These are phyloP conservation scores for Myrmaecium sp. DNA, from an alignment of 2,329 filamentous ascomycete genomes.

Conservation along the genomic window DNA sequence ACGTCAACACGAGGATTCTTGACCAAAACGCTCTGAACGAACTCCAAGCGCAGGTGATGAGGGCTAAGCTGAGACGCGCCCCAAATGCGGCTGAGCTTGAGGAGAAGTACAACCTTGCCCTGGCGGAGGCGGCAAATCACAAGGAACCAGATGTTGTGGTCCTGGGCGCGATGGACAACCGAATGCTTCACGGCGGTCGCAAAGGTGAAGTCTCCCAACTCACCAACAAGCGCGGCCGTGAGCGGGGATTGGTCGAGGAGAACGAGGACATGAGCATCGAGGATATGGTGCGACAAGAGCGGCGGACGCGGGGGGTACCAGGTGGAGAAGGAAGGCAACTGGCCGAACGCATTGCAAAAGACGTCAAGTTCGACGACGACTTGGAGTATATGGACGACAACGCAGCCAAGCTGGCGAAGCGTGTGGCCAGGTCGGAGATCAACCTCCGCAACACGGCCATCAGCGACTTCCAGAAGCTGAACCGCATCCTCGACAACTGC, in stretches of 20 bases:
- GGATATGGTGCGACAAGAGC: conserved; percentile 92
- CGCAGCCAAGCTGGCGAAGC: conserved; percentile 70
- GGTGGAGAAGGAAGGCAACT: conserved; percentile 69
- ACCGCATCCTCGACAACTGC: conserved; percentile 69
- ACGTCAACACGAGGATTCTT: conserved; percentile 34
- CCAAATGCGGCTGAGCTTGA: conserved; percentile 64
- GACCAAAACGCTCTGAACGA: conserved; percentile 74
- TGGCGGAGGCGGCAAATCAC: conserved; percentile 36
- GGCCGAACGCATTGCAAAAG: conserved; percentile 87
- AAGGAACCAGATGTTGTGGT: conserved; percentile 56
- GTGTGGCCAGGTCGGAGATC: conserved; percentile 73
- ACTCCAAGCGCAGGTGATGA: conserved; percentile 88
- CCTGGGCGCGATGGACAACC: conserved; percentile 74
- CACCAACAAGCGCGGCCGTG: conserved; percentile 63
- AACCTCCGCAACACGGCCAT: conserved; percentile 81
- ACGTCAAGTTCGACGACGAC: conserved; percentile 76
- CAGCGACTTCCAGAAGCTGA: conserved; percentile 76
- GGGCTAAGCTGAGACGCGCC: conserved; percentile 69
- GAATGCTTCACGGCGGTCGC: conserved; percentile 66
- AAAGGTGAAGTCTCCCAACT: conserved; percentile 60
- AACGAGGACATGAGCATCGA: conserved; percentile 94
- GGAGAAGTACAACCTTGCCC: conserved; percentile 63
- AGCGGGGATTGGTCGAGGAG: conserved; percentile 70
- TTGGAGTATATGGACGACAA: conserved; percentile 98
- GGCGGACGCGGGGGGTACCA: conserved; percentile 58